Evolutionary conservation across 495 filamentous ascomycete genomes (phyloP).

Genomic region (Trichoderma reesei): DNA sequence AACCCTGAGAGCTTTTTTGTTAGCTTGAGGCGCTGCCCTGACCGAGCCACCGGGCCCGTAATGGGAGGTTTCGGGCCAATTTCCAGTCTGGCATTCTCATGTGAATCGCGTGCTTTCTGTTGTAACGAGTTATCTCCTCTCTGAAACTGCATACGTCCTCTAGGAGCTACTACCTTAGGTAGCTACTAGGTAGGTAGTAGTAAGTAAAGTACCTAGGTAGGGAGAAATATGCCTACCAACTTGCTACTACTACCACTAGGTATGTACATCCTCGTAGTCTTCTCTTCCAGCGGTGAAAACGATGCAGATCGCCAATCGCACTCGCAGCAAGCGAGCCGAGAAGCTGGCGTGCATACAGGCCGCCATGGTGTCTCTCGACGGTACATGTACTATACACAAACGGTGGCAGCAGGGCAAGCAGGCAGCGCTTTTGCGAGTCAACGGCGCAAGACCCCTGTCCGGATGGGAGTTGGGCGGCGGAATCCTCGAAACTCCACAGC

Average conservation of each 20-base stretch:
- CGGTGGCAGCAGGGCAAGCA: too few species aligned
- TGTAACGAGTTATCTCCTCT: not conserved
- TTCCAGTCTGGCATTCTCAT: not conserved
- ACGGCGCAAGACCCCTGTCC: not conserved
- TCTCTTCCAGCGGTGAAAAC: conserved; percentile 4
- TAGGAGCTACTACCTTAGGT: not conserved
- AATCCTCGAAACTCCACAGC: not conserved
- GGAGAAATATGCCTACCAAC: too few species aligned
- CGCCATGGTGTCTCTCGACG: not conserved
- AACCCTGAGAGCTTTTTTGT: not conserved
- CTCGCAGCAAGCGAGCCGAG: conserved; percentile 6
- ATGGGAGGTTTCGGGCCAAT: not conserved
- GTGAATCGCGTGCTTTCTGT: not conserved
- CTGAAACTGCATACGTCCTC: not conserved
- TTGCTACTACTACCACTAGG: too few species aligned
- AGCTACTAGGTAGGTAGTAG: not conserved
- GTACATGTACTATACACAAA: not conserved
- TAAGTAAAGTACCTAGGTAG: too few species aligned
- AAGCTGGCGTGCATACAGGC: conserved; percentile 3
- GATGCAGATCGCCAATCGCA: conserved; percentile 7
- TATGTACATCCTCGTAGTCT: too few species aligned
- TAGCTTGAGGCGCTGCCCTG: too few species aligned
- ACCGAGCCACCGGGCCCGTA: not conserved
- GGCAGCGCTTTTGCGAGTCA: too few species aligned
- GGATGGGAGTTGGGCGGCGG: not conserved